Percentiles rank a stretch among this genome's conserved stretches.
Conservation (phyloP, 305 asterid genomes). For the Galium porrigens region DNA sequence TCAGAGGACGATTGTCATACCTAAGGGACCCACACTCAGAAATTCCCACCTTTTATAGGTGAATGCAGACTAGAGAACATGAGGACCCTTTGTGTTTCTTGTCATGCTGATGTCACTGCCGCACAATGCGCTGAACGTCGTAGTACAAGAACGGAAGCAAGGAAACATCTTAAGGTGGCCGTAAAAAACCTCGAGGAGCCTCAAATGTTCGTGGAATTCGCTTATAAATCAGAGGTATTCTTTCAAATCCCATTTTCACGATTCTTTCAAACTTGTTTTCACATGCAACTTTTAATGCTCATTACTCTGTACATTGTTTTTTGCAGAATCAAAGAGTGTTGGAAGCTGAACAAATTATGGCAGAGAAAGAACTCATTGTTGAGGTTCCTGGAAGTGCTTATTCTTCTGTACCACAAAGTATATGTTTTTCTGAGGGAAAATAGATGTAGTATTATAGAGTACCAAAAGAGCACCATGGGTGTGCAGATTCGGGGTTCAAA, state of each 20-base stretch:
- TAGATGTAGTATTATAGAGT: background rate
- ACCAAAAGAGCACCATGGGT: background rate
- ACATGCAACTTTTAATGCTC: background rate
- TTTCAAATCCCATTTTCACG: background rate
- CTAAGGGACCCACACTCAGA: background rate
- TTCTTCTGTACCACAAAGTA: constrained; percentile 48
- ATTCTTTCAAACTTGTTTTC: background rate
- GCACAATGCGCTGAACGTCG: constrained; percentile 65
- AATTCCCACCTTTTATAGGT: constrained; percentile 30
- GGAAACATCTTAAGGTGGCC: constrained; percentile 45
- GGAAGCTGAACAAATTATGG: constrained; percentile 20
- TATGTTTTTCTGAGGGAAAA: background rate
- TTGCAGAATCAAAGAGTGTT: constrained; percentile 23
- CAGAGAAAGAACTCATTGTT: constrained; percentile 44
- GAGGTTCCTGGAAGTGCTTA: constrained; percentile 90
- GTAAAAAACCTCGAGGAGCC: constrained; percentile 30
- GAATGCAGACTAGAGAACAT: constrained; percentile 89
- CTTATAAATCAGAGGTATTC: constrained; percentile 31
- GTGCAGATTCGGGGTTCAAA: no score
- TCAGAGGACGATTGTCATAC: background rate
- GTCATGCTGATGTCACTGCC: constrained; percentile 78
- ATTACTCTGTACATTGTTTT: background rate
- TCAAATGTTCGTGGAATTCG: constrained; percentile 15
- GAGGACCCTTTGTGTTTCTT: constrained; percentile 93
- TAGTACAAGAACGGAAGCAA: constrained; percentile 43